Evolutionary conservation across 2,329 filamentous ascomycete species (phyloP).

Genomic region (Apiospora aurea): DNA sequence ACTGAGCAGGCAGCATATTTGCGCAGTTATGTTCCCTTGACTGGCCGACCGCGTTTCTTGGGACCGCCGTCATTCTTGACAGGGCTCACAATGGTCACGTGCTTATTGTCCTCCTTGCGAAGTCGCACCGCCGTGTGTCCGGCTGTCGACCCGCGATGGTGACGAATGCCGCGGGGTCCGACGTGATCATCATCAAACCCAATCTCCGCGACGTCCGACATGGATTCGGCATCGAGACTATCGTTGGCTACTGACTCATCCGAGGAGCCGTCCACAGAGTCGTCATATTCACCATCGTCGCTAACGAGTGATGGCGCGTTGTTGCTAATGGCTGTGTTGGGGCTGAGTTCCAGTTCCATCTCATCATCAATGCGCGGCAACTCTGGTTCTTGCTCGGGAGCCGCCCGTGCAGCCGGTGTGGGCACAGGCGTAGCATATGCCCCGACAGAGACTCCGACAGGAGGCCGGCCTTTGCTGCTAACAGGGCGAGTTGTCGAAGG

Average conservation of each 20-base stretch:
- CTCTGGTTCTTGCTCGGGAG: conserved; percentile 34
- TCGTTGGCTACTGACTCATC: conserved; percentile 65
- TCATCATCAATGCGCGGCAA: conserved; percentile 51
- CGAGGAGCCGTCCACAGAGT: conserved; percentile 69
- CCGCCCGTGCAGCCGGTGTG: conserved; percentile 42
- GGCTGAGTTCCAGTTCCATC: conserved; percentile 70
- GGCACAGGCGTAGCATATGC: conserved; percentile 47
- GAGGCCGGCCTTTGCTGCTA: conserved; percentile 63
- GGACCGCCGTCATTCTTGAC: conserved; percentile 51
- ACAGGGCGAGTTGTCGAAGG: conserved; percentile 54
- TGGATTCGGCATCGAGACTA: conserved; percentile 63
- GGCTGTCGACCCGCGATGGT: conserved; percentile 48
- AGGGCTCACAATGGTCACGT: conserved; percentile 62
- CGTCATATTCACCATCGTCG: conserved; percentile 81
- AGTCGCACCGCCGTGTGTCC: conserved; percentile 52
- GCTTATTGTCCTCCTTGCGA: conserved; percentile 62
- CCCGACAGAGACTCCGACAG: conserved; percentile 47
- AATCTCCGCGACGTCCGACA: conserved; percentile 68
- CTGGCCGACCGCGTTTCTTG: conserved; percentile 37
- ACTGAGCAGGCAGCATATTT: not conserved
- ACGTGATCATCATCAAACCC: conserved; percentile 65
- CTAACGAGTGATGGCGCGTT: conserved; percentile 82
- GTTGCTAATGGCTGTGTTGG: conserved; percentile 74
- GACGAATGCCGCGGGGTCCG: conserved; percentile 46
- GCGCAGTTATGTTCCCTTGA: not conserved